Evolutionary conservation across 768 basidiomycete species (phyloP), one percentile per base, ranked within the genome.

Genomic region (Amanita pallidorosea): DNA sequence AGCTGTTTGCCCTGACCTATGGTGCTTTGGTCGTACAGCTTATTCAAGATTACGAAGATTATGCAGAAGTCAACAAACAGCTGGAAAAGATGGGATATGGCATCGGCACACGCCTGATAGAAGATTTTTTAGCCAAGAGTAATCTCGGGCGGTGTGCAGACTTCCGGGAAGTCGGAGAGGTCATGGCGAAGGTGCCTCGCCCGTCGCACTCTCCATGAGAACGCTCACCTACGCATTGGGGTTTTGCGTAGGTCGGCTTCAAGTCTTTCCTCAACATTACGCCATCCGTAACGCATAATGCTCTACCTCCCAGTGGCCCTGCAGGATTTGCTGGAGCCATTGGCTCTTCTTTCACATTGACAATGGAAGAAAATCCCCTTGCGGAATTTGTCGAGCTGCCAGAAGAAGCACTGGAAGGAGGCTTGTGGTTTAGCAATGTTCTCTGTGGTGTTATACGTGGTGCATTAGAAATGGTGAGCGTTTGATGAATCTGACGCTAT

Each of bases 11-110:
- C 3, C 68, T 98, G 52, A 98, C 95, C 18, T 99, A 99, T 57
- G 96, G 96, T 47, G 94, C 94, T 20, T 80, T 98, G 46, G 96
- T 99, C 44, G 92, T 98, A 31, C 96, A 99, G 69, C 79, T 99
- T 54, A 93, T 98, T 55, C 96, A 98, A 63, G 96, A 99, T 67
- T 98, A 97, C 61, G 96, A 99, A 61, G 94, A 99, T 71, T 98
- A 96, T 63, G 77, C 76, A 12, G 91, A 95, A 64, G 88, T 91
- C 55, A 91, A 91, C 67, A 94, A 90, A 65, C 94, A 99, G 65
- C 83, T 99, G 2, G 95, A 99, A 60, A 95, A 93, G 71, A 98
- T 97, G 95, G 96, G 96, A 3, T 97, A 96, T 67, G 96, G 94
- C 63, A 98, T 99, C 53, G 96, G 96, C 23, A 95, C 85, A 20